Evolutionary conservation across 352 stramenopile species (phyloP), one percentile per base, ranked within the genome.

Genomic region (Plasmopara muralis): DNA sequence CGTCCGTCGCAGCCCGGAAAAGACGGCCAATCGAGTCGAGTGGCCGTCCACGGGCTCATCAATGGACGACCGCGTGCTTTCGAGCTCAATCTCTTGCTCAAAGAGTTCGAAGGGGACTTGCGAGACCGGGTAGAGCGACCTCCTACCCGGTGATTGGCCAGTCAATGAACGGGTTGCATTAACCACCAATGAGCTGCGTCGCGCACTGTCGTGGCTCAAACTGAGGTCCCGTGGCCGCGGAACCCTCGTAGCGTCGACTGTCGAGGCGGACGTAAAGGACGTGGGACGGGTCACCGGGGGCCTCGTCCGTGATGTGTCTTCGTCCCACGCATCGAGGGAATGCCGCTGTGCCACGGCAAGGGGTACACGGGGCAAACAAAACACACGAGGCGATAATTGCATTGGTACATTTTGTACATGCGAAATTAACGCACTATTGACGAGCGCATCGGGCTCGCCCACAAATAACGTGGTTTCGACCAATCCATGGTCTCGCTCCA

Each of bases 81-180:
- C 64, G 6, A 88, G 60, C 55, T 86, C 74, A 55, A 88, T 85
- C 51, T 88, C 77, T 12, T 83, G 66, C 42, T 88, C 74, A 60
- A 88, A 88, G 35, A 88, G 53, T 62, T 88, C 77, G 30, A 88
- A 88, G 0, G 77, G 77, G 4, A 88, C 77, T 43, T 88, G 77
- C 7, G 77, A 85, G 0, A 88, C 77, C 0, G 77, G 77, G 50
- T 86, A 88, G 20, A 86, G 53, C 14, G 77, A 86, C 43, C 72
- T 83, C 5, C 72, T 50, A 16, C 48, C 64, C 7, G 57, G 47
- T n/a, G 35, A 54, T 35, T 64, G n/a, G 6, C 52, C 10, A n/a
- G 35, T 35, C 50, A 50, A 42, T 14, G 16, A 25, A n/a, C 37
- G 59, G 6, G 37, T 33, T 9, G 55, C 41, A 20, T 33, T 57